Percentiles rank a stretch among this genome's conserved stretches.
Conservation (phyloP, 257 asterid species). For the Rauvolfia tetraphylla region DNA sequence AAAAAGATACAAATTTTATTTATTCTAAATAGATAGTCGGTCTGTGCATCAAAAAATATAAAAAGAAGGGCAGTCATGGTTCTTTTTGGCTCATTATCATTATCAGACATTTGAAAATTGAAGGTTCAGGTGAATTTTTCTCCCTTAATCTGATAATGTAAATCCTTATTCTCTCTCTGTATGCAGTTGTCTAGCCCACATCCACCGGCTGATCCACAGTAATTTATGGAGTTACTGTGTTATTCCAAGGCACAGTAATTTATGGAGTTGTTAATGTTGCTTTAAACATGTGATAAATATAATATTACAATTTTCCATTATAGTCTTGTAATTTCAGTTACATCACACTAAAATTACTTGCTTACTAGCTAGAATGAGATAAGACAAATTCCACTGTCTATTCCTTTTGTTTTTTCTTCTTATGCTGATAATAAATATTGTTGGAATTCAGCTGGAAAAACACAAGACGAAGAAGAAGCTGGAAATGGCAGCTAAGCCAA, state of each 20-base stretch:
- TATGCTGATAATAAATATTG: neutral
- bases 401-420: neutral
- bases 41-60: too few species aligned
- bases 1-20: too few species aligned
- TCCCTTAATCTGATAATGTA: neutral
- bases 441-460: neutral
- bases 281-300: neutral
- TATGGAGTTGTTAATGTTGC: neutral
- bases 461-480: neutral
- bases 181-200: too few species aligned
- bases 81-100: too few species aligned
- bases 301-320: neutral
- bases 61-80: too few species aligned
- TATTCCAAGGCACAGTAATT: neutral
- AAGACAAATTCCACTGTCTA: neutral
- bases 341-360: constrained; percentile 4
- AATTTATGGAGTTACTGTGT: too few species aligned
- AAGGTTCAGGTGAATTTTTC: neutral
- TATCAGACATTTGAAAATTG: too few species aligned
- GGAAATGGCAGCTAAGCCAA: constrained; percentile 11
- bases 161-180: too few species aligned
- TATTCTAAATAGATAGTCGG: neutral
- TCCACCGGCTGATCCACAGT: neutral
- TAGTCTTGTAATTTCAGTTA: neutral
- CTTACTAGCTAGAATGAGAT: neutral